Evolutionary conservation across 352 stramenopile species (phyloP).

Genomic region (Phytophthora aleatoria): DNA sequence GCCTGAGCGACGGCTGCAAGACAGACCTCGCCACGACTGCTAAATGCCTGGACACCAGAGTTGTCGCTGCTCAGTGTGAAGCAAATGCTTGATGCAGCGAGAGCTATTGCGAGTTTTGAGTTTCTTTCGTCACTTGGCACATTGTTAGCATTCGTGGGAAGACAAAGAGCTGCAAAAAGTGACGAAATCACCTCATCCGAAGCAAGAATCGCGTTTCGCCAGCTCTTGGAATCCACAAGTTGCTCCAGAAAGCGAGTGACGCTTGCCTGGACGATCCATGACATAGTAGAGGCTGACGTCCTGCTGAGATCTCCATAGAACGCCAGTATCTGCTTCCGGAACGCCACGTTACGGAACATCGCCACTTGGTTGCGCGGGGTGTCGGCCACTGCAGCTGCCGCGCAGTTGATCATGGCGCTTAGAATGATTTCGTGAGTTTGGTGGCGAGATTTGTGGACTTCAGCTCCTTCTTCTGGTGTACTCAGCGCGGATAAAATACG

Average conservation of each 20-base stretch:
- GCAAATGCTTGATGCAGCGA: slow-evolving; percentile 51
- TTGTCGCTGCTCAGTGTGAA: slow-evolving; percentile 59
- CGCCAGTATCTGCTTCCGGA: slow-evolving; percentile 36
- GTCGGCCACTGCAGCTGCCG: slow-evolving; percentile 34
- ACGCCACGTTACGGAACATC: slow-evolving; percentile 42
- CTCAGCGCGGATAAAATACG: slow-evolving; percentile 35
- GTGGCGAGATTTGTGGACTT: background rate
- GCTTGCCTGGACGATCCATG: slow-evolving; percentile 33
- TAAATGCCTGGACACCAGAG: slow-evolving; percentile 33
- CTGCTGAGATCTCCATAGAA: slow-evolving; percentile 10
- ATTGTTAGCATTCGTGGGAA: background rate
- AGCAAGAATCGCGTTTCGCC: slow-evolving; percentile 45
- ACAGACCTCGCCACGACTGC: slow-evolving; percentile 4
- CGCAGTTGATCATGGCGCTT: slow-evolving; percentile 53
- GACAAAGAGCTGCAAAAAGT: slow-evolving; percentile 31
- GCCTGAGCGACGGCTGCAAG: slow-evolving; percentile 14
- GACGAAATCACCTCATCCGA: slow-evolving; percentile 19
- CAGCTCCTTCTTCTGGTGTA: background rate
- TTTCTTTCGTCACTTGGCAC: slow-evolving; percentile 10
- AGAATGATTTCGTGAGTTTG: slow-evolving; percentile 32
- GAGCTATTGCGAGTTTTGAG: slow-evolving; percentile 14
- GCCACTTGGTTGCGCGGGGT: slow-evolving; percentile 68
- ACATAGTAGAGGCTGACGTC: background rate
- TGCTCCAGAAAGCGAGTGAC: slow-evolving; percentile 53
- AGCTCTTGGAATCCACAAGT: slow-evolving; percentile 59